Base-by-base conservation (phyloP, 2,329 filamentous ascomycete genomes). In the Fonsecaea erecta region DNA sequence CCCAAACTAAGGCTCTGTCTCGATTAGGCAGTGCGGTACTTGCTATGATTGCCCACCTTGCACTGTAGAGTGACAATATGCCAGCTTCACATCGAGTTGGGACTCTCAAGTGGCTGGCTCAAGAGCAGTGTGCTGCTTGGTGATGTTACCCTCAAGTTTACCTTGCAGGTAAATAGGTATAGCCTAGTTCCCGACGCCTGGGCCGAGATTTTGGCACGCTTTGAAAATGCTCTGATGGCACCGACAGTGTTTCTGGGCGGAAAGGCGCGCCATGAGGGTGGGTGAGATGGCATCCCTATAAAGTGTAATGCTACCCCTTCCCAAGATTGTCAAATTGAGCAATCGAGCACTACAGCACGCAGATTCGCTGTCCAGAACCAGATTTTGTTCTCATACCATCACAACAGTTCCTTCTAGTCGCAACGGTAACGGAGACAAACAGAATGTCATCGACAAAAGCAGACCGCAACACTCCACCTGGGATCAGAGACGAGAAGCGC, bases 401-500 rank as follows among this genome's bases (percentile, higher is more conserved):
- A 5, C 43, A 48, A 48, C 18, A 4, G 7, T 24, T 24, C 21
- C 43, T 7, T n/a, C 43, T 16, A 9, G 1, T 24, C 7, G 18
- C 18, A 11, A 24, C 1, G 4, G 12, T 12, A 2, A 57, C 7
- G 40, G 59, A 46, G 54, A 63, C n/a, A 24, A 14, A 9, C 54
- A 28, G 7, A 6, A 67, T 62, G 58, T 32, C 62, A 14, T 16
- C 35, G 18, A 9, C 60, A 58, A 48, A 35, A 16, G 32, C 32
- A 40, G 55, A 65, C 40, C 59, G 66, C 28, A 61, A 24, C 9
- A 52, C 64, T 18, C 68, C 68, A 2, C 68, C 68, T 2, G 68
- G 68, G 1, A 52, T 70, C 40, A 35, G 24, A 21, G 64, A 70
- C 62, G 8, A 51, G 8, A 43, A 52, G 7, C 52, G 55, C 2